Conservation (phyloP, 768 basidiomycete species). For the Boletus fagicola region DNA sequence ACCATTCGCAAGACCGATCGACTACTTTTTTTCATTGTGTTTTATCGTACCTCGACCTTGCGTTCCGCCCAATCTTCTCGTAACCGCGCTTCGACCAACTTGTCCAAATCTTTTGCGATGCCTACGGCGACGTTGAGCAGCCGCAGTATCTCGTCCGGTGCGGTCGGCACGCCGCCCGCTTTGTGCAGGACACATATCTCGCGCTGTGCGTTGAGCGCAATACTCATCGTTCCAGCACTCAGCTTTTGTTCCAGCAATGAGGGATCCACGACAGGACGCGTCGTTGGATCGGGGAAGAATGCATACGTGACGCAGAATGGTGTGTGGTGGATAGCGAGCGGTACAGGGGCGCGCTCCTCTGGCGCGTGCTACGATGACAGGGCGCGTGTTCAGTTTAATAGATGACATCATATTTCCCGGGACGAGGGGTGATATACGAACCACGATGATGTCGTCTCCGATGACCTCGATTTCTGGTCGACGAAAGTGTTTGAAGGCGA, state of each 20-base stretch:
- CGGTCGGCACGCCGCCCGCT: constrained; percentile 83
- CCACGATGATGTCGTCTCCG: constrained; percentile 86
- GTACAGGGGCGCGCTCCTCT: constrained; percentile 84
- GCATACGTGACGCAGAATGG: constrained; percentile 95
- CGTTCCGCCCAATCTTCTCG: constrained; percentile 67
- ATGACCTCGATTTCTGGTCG: too few relatives aligned
- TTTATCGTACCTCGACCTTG: constrained; percentile 52
- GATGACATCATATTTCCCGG: too few relatives aligned
- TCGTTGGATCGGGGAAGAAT: constrained; percentile 57
- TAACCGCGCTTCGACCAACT: constrained; percentile 60
- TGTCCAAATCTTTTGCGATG: constrained; percentile 69
- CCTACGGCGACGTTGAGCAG: constrained; percentile 68
- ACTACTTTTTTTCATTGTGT: not conserved
- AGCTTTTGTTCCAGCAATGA: constrained; percentile 73
- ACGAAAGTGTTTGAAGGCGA: constrained; percentile 88
- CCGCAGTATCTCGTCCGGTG: constrained; percentile 66
- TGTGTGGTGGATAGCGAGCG: constrained; percentile 88
- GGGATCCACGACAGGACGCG: constrained; percentile 74
- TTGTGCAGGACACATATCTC: constrained; percentile 94
- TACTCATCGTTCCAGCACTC: too few relatives aligned
- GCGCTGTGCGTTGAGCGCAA: constrained; percentile 88
- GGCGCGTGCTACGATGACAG: constrained; percentile 64
- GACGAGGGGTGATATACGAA: constrained; percentile 40
- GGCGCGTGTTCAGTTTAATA: not conserved
- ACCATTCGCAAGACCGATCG: too few relatives aligned